Evolutionary conservation across 495 filamentous ascomycete genomes (phyloP).

Genomic region (Xylaria castorea): DNA sequence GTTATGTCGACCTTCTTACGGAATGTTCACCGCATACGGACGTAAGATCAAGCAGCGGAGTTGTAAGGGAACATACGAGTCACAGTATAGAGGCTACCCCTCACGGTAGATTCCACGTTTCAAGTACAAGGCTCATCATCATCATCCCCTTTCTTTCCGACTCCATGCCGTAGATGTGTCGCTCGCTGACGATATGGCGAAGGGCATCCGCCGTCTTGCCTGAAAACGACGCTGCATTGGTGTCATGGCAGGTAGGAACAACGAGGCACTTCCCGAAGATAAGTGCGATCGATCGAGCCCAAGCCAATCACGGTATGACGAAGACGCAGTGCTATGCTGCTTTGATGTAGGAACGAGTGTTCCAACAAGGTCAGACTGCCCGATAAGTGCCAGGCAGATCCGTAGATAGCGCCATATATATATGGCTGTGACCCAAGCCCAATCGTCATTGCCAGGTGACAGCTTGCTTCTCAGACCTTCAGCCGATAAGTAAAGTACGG

Average conservation of each 20-base stretch:
- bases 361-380: not conserved
- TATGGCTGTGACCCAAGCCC: too few relatives aligned
- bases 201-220: not conserved
- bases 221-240: not conserved
- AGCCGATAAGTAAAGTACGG: too few relatives aligned
- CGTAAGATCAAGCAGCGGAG: not conserved
- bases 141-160: not conserved
- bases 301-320: not conserved
- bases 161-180: not conserved
- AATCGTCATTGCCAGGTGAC: too few relatives aligned
- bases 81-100: too few relatives aligned
- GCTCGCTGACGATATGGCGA: not conserved
- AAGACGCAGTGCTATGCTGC: not conserved
- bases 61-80: too few relatives aligned
- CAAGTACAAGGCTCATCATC: not conserved
- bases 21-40: conserved; percentile 5
- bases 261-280: not conserved
- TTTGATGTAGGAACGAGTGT: not conserved
- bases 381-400: too few relatives aligned
- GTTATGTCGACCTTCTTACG: conserved; percentile 9
- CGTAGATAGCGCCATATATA: too few relatives aligned
- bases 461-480: too few relatives aligned
- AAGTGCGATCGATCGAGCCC: too few relatives aligned
- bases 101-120: too few relatives aligned
- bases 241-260: not conserved